These are phyloP conservation scores for Candida silvicultrix DNA, from an alignment of 805 yeast species.

Conservation along the genomic window DNA sequence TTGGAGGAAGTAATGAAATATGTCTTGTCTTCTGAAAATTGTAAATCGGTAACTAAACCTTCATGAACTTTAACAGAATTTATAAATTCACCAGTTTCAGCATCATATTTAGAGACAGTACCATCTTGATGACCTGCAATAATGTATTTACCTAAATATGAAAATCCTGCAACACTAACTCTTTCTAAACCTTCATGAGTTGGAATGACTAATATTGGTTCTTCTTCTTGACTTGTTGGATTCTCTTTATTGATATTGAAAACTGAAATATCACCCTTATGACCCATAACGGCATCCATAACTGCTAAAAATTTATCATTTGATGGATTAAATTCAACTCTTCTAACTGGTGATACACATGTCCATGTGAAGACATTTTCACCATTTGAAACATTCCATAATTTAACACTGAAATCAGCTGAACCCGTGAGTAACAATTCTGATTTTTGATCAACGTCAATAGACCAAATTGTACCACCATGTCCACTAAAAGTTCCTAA, in stretches of 20 bases:
- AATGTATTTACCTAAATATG: constrained; percentile 65
- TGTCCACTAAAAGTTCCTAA: constrained; percentile 89
- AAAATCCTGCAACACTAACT: constrained; percentile 83
- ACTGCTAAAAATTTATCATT: constrained; percentile 65
- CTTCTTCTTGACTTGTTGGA: constrained; percentile 36
- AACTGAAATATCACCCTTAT: constrained; percentile 67
- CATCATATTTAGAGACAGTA: constrained; percentile 70
- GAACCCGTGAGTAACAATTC: constrained; percentile 77
- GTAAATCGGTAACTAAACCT: constrained; percentile 77
- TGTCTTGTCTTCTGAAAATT: constrained; percentile 78
- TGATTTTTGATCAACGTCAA: constrained; percentile 75
- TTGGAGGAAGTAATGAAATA: constrained; percentile 91
- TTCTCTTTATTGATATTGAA: constrained; percentile 54
- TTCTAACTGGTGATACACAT: constrained; percentile 80
- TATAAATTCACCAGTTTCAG: constrained; percentile 65
- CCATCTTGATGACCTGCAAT: constrained; percentile 91
- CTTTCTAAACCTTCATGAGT: constrained; percentile 56
- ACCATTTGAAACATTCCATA: constrained; percentile 84
- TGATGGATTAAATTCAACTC: constrained; percentile 80
- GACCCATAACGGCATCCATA: constrained; percentile 90
- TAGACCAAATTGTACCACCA: constrained; percentile 91
- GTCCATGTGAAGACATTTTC: constrained; percentile 66
- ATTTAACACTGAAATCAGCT: constrained; percentile 79
- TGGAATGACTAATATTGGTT: constrained; percentile 54
- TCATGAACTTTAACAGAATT: constrained; percentile 64